Conservation (phyloP, 768 basidiomycete genomes). For the Mycena kentingensis region DNA sequence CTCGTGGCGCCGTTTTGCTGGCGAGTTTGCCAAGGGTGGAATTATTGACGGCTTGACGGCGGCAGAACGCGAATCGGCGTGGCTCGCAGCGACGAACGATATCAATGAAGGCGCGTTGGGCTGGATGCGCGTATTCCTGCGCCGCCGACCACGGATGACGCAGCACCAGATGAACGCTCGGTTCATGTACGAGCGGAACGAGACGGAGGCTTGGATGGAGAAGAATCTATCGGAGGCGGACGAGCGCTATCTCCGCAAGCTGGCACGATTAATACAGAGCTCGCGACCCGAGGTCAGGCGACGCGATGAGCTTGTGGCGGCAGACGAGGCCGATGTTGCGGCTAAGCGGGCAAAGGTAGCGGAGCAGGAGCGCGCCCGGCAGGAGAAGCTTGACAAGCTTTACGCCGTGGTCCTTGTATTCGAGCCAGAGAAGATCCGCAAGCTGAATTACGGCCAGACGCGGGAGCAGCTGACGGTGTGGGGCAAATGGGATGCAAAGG, state of each 20-base stretch:
- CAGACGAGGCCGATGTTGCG: not conserved
- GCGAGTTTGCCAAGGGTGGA: slow-evolving; percentile 19
- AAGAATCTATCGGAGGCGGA: slow-evolving; percentile 2
- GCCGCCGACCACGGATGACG: not conserved
- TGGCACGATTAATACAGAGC: not conserved
- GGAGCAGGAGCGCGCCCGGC: not conserved
- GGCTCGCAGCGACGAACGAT: slow-evolving; percentile 22
- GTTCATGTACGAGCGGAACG: slow-evolving; percentile 2
- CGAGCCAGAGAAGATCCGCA: not conserved
- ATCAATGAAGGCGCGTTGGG: slow-evolving; percentile 21
- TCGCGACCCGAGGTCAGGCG: not conserved
- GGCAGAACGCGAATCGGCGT: slow-evolving; percentile 7
- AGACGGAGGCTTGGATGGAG: slow-evolving; percentile 4
- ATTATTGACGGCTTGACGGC: slow-evolving; percentile 10
- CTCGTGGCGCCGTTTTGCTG: slow-evolving; percentile 19
- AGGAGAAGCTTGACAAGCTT: not conserved
- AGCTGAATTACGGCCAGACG: not conserved
- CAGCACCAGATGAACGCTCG: slow-evolving; percentile 7
- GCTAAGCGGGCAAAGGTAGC: not conserved
- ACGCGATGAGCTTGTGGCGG: not conserved
- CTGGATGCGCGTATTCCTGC: not conserved
- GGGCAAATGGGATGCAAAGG: slow-evolving; percentile 2
- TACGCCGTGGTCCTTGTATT: not conserved
- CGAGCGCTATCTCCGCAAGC: not conserved
- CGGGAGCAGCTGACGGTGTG: not conserved